phyloP scores from a whole-genome alignment of 176 grass and related monocot genomes.

The Olyra latifolia region DNA sequence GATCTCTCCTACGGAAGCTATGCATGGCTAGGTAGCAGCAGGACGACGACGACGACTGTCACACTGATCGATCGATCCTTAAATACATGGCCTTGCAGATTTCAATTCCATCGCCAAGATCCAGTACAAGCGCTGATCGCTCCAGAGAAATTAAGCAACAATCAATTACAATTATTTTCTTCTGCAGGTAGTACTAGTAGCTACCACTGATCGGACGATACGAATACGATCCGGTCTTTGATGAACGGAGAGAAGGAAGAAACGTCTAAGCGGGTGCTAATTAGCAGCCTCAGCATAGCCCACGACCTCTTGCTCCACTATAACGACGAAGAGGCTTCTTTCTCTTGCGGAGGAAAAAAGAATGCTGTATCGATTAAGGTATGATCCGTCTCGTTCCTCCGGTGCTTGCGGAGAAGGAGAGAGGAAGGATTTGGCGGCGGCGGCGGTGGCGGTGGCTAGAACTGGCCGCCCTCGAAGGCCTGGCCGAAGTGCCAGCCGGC shows the following conservation, averaged over 20 bases:
- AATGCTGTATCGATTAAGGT: neutral
- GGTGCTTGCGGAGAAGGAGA: neutral
- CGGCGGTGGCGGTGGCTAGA: neutral
- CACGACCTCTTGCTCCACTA: conserved; percentile 34
- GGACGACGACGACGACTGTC: too few relatives aligned
- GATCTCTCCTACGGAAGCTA: neutral
- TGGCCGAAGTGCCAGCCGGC: conserved; percentile 56
- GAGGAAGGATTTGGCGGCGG: neutral
- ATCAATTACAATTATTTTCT: conserved; percentile 32
- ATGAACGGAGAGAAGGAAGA: conserved; percentile 15
- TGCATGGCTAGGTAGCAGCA: neutral
- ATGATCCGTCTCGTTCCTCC: neutral
- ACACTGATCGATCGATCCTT: neutral
- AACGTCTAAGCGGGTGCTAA: conserved; percentile 64
- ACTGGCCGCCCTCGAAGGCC: conserved; percentile 50
- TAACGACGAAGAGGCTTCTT: conserved; percentile 47
- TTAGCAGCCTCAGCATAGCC: conserved; percentile 62
- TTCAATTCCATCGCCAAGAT: neutral
- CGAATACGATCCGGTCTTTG: neutral
- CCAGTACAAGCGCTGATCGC: neutral
- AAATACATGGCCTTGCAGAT: conserved; percentile 15
- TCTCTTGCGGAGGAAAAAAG: conserved; percentile 13
- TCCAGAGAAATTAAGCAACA: neutral
- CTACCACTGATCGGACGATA: neutral
- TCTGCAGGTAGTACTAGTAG: conserved; percentile 18